Evolutionary conservation across 2,329 filamentous ascomycete genomes (phyloP).

Genomic region (Chrysosporium keratinophilum): DNA sequence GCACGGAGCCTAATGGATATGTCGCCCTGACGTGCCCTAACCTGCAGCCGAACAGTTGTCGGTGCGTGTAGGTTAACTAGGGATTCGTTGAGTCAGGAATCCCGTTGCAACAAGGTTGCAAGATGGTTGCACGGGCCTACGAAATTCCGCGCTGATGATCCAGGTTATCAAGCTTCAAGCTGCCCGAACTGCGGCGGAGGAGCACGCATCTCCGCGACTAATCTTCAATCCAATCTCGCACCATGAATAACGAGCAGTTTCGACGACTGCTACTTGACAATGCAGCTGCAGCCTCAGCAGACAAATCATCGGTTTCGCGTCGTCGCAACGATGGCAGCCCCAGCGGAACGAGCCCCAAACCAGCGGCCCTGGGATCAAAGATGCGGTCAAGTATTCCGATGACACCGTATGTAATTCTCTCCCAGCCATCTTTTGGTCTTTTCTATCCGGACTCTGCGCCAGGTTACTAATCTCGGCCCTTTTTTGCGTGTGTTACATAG

Average conservation of each 20-base stretch:
- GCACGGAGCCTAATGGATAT: too few relatives aligned
- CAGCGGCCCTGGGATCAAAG: constrained; percentile 58
- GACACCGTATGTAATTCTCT: constrained; percentile 66
- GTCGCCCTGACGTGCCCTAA: too few relatives aligned
- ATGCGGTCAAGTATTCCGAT: constrained; percentile 77
- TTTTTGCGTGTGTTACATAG: constrained; percentile 30
- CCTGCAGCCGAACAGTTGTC: too few relatives aligned
- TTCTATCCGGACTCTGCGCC: too few relatives aligned
- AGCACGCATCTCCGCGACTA: not conserved
- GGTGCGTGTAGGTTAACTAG: too few relatives aligned
- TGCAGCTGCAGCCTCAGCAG: constrained; percentile 31
- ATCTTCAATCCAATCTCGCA: not conserved
- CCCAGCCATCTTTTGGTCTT: too few relatives aligned
- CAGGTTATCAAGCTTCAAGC: not conserved
- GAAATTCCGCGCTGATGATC: too few relatives aligned
- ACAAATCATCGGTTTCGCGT: constrained; percentile 16
- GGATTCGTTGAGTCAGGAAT: too few relatives aligned
- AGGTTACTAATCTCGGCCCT: too few relatives aligned
- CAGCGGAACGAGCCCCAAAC: constrained; percentile 30
- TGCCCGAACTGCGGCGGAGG: not conserved
- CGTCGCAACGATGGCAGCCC: constrained; percentile 13
- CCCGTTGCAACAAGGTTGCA: too few relatives aligned
- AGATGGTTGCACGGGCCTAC: too few relatives aligned
- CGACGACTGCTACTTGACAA: constrained; percentile 61
- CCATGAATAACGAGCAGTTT: constrained; percentile 95